Percentiles rank a stretch among this genome's conserved stretches.
Evolutionary conservation across 2,329 filamentous ascomycete species (phyloP).

Genomic region (Pseudocercospora musae): DNA sequence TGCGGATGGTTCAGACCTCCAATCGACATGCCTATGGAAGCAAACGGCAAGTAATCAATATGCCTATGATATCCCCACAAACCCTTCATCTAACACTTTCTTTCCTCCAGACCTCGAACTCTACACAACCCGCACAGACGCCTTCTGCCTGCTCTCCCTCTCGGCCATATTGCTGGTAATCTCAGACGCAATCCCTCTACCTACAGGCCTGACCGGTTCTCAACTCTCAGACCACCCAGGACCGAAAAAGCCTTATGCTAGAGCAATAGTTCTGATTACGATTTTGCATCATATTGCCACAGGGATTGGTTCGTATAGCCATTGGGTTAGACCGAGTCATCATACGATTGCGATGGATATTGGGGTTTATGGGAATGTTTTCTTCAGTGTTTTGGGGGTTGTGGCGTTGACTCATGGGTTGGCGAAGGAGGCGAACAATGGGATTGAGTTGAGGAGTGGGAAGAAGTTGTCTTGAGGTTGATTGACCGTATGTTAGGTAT

Average conservation of each 20-base stretch:
- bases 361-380: constrained; percentile 35
- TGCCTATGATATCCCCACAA: no score
- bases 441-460: constrained; percentile 11
- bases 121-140: constrained; percentile 39
- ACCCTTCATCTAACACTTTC: no score
- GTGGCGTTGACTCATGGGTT: constrained; percentile 29
- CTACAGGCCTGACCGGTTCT: constrained; percentile 22
- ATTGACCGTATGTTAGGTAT: background rate
- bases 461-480: constrained; percentile 20
- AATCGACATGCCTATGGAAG: constrained; percentile 21
- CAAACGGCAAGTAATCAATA: no score
- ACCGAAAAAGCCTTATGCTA: constrained; percentile 33
- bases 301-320: constrained; percentile 33
- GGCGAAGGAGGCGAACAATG: constrained; percentile 17
- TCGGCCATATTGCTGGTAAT: constrained; percentile 32
- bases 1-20: constrained; percentile 37
- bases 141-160: constrained; percentile 35
- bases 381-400: constrained; percentile 29
- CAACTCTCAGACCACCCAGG: constrained; percentile 13
- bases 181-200: constrained; percentile 32
- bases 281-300: constrained; percentile 38
- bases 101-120: constrained; percentile 39
- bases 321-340: constrained; percentile 33
- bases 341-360: constrained; percentile 37
- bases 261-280: constrained; percentile 32